phyloP scores from a whole-genome alignment of 106 monocot genomes.

The Amphibolis antarctica region DNA sequence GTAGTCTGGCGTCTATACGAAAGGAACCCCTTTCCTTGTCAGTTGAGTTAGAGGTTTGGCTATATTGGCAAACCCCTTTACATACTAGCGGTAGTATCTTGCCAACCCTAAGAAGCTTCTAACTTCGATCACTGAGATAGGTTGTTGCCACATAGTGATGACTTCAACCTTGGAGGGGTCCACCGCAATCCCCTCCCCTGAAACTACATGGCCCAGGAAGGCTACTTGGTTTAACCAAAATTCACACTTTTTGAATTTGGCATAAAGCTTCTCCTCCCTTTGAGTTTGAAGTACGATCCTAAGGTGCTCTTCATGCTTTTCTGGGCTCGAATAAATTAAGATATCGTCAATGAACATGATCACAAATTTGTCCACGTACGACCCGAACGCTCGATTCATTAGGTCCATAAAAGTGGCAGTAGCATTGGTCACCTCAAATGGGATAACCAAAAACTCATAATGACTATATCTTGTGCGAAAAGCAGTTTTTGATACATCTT shows the following conservation, averaged over 20 bases:
- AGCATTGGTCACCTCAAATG: slow-evolving; percentile 10
- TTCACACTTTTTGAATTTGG: too few species aligned
- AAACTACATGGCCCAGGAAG: slow-evolving; percentile 3
- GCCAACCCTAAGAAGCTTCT: background rate
- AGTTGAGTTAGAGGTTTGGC: background rate
- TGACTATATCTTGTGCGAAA: background rate
- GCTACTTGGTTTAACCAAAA: too few species aligned
- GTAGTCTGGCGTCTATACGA: background rate
- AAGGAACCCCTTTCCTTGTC: background rate
- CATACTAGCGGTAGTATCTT: background rate
- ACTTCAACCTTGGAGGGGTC: too few species aligned
- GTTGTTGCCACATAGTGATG: background rate
- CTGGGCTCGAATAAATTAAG: too few species aligned
- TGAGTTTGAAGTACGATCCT: too few species aligned
- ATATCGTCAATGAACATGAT: too few species aligned
- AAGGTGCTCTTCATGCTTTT: too few species aligned
- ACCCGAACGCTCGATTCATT: too few species aligned
- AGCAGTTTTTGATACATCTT: background rate
- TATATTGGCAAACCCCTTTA: background rate
- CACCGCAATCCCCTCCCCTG: background rate
- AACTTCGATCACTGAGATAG: background rate
- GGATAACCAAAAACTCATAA: slow-evolving; percentile 1
- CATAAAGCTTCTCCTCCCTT: too few species aligned
- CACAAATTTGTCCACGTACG: too few species aligned
- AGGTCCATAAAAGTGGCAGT: background rate